These are phyloP conservation scores for Ilyonectria sp. DNA, from an alignment of 2,329 filamentous ascomycete species.

Conservation along the genomic window DNA sequence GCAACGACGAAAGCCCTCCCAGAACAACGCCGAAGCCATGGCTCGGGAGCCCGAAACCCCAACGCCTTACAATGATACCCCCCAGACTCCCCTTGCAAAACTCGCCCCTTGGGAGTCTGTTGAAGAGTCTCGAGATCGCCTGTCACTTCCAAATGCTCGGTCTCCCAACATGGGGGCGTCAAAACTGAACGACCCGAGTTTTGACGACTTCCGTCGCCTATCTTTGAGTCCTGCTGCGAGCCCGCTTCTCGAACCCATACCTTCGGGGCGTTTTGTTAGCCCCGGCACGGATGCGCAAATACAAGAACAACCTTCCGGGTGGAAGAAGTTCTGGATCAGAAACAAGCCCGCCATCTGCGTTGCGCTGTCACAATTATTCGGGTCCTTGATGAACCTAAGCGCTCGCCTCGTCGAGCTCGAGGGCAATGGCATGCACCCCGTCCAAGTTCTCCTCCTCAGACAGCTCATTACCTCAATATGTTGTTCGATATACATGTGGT, in stretches of 20 bases:
- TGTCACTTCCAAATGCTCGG: constrained; percentile 32
- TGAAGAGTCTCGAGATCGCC: constrained; percentile 32
- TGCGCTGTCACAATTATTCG: constrained; percentile 83
- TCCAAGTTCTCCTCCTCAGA: constrained; percentile 86
- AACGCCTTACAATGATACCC: constrained; percentile 38
- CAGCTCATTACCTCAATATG: constrained; percentile 81
- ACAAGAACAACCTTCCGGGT: constrained; percentile 43
- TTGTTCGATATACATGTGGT: constrained; percentile 82
- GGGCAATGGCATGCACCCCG: constrained; percentile 82
- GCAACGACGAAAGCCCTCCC: background rate
- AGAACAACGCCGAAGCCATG: constrained; percentile 31
- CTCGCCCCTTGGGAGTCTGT: constrained; percentile 23
- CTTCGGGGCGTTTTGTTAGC: constrained; percentile 31
- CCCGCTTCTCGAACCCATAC: constrained; percentile 40
- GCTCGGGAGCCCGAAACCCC: constrained; percentile 34
- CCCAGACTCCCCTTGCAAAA: constrained; percentile 34
- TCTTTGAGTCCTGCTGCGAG: constrained; percentile 45
- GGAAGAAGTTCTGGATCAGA: constrained; percentile 66
- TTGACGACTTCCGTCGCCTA: constrained; percentile 42
- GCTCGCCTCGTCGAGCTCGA: constrained; percentile 82
- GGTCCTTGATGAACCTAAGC: constrained; percentile 87
- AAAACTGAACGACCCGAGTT: constrained; percentile 37
- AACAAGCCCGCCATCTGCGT: constrained; percentile 84
- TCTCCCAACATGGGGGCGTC: constrained; percentile 29
- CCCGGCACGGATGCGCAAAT: constrained; percentile 12